These are phyloP conservation scores for Fusarium cicatricum DNA, from an alignment of 2,329 filamentous ascomycete genomes.

Conservation along the genomic window DNA sequence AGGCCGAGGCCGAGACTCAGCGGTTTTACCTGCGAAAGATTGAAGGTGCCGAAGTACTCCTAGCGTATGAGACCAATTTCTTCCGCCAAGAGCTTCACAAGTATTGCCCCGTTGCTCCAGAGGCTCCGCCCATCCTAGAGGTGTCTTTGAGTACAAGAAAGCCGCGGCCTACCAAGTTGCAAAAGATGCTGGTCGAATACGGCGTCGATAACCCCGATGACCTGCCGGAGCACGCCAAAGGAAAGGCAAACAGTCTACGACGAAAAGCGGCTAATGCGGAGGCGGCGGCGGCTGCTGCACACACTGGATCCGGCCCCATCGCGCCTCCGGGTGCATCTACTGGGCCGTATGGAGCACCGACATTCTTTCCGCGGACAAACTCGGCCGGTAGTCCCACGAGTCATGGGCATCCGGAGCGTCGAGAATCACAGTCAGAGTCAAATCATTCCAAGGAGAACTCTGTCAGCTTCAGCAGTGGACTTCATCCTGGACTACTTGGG, in stretches of 20 bases:
- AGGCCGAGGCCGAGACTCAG: conserved; percentile 87
- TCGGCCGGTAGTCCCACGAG: conserved; percentile 31
- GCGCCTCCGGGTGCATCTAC: conserved; percentile 32
- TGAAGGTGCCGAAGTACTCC: conserved; percentile 92
- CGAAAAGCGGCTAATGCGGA: conserved; percentile 73
- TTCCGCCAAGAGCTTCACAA: conserved; percentile 95
- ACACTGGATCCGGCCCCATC: conserved; percentile 27
- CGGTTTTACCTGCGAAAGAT: conserved; percentile 97
- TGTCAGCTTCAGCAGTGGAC: conserved; percentile 51
- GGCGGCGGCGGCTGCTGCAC: conserved; percentile 54
- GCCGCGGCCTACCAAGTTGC: conserved; percentile 93
- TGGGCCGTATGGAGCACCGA: conserved; percentile 37
- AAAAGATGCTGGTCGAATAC: conserved; percentile 90
- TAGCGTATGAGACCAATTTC: conserved; percentile 96
- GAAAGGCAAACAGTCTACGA: conserved; percentile 77
- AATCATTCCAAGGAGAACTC: conserved; percentile 47
- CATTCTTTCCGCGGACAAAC: conserved; percentile 37
- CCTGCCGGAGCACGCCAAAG: conserved; percentile 81
- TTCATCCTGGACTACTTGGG: conserved; percentile 56
- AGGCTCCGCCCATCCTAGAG: conserved; percentile 85
- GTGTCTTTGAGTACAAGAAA: conserved; percentile 92
- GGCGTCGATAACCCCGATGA: conserved; percentile 92
- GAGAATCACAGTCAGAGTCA: conserved; percentile 36
- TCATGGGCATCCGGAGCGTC: conserved; percentile 43
- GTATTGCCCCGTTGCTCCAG: conserved; percentile 88